A percentile compares a stretch with the other conserved stretches of the same genome.
Evolutionary conservation across 164 flowering plant species (phyloP).

Genomic region (Umbellularia californica): DNA sequence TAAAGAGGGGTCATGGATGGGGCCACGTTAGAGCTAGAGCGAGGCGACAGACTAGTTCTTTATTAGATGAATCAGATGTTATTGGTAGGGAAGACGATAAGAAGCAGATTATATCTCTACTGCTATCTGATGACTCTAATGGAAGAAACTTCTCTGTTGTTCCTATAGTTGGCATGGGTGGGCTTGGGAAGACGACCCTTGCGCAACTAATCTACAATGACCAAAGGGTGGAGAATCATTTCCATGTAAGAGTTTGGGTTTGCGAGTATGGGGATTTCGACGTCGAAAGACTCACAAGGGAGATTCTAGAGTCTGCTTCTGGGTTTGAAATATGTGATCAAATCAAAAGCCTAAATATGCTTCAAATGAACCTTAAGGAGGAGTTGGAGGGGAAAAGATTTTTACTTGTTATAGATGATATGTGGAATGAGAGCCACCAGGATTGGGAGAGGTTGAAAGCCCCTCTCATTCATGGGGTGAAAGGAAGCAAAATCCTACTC

Average conservation of each 20-base stretch:
- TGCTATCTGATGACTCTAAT: neutral
- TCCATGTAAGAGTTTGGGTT: conserved; percentile 8
- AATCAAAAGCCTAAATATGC: neutral
- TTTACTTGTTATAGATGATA: conserved; percentile 19
- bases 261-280: conserved; percentile 8
- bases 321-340: neutral
- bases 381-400: conserved; percentile 5
- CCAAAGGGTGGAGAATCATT: neutral
- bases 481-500: conserved; percentile 14
- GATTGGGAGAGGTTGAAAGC: neutral
- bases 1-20: neutral
- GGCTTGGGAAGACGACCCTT: conserved; percentile 13
- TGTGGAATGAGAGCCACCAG: conserved; percentile 10
- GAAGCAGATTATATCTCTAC: neutral
- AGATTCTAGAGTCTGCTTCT: neutral
- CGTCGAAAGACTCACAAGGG: neutral
- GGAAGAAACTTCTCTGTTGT: neutral
- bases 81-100: conserved; percentile 4
- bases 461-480: neutral
- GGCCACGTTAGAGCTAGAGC: neutral
- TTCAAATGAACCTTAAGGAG: conserved; percentile 1
- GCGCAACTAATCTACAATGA: conserved; percentile 9
- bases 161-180: conserved; percentile 7
- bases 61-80: neutral
- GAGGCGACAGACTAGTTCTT: neutral